Evolutionary conservation across 2,329 filamentous ascomycete species (phyloP), one percentile per base, ranked within the genome.

Genomic region (Xylariomycetidae sp.): DNA sequence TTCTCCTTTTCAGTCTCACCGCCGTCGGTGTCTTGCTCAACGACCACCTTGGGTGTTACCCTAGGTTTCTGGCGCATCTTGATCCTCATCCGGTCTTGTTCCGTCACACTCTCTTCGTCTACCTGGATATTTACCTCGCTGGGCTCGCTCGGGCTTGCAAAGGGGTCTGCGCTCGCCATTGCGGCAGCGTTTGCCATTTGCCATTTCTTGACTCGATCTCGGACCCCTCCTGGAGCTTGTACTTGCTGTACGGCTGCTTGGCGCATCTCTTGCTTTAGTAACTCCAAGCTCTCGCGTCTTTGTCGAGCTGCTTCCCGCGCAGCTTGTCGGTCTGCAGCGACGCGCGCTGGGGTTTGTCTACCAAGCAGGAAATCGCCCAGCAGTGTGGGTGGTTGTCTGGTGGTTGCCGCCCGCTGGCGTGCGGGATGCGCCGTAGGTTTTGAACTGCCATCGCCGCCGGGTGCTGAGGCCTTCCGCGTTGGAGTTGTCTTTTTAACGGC

Each of bases 201-300:
- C 88, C 88, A 95, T 60, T 82, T 75, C 48, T 81, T 82, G 33
- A 95, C 85, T 50, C 88, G 80, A 46, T 86, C 83, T 42, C 77
- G 77, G 30, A 94, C 84, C n/a, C 76, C 76, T 4, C 74, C 73
- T 0, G 77, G 84, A 51, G 66, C 75, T 61, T 66, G 80, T 47
- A 77, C 68, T 59, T 66, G 78, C 55, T 61, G 70, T 33, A 72
- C 75, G n/a, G 69, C 60, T 6, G 66, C 74, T 45, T 79, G 66
- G 33, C 72, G 72, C 73, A 77, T 77, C 46, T 77, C 72, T 27
- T 60, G 57, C 63, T 82, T 72, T 50, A 77, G 66, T 40, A 72
- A 56, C 59, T 84, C 72, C 46, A 78, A 58, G 48, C 72, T 76
- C 59, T 74, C 73, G 46, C 77, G 67, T 43, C 74, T 66, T 31